Evolutionary conservation across 2,329 filamentous ascomycete genomes (phyloP).

Genomic region (Triangularia verruculosa): DNA sequence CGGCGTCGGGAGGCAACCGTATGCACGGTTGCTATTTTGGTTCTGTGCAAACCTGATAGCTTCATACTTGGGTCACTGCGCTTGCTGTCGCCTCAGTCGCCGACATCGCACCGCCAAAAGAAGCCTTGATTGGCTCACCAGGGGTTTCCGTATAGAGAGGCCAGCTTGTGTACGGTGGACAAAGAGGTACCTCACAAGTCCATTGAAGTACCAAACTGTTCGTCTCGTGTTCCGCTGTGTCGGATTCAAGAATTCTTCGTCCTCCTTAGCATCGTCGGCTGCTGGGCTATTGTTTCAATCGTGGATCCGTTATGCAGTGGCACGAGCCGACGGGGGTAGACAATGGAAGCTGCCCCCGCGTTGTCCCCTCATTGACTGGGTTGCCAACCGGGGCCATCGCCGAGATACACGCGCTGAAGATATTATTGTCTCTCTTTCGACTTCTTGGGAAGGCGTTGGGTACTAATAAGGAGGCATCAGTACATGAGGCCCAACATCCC

Average conservation of each 20-base stretch:
- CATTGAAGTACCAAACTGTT: background rate
- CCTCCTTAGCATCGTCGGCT: background rate
- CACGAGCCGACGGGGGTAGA: background rate
- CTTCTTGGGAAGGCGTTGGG: background rate
- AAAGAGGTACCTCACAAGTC: background rate
- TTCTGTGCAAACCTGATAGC: background rate
- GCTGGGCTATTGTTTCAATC: background rate
- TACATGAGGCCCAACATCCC: background rate
- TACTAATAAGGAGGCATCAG: background rate
- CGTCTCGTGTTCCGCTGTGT: background rate
- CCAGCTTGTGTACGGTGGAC: background rate
- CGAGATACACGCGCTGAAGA: background rate
- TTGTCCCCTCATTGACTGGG: background rate
- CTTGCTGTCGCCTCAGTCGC: constrained; percentile 13
- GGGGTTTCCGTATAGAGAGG: background rate
- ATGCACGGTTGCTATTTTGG: constrained; percentile 5
- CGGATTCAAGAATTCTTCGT: background rate
- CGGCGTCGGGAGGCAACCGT: constrained; percentile 10
- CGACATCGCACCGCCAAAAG: constrained; percentile 19
- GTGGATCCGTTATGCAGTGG: background rate
- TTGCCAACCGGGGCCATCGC: background rate
- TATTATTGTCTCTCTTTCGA: background rate
- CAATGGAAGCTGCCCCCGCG: background rate
- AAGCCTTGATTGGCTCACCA: constrained; percentile 7
- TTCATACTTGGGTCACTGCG: background rate